Evolutionary conservation across 1,139 yeast species (phyloP).

Genomic region (Saccharomyces hybrid): DNA sequence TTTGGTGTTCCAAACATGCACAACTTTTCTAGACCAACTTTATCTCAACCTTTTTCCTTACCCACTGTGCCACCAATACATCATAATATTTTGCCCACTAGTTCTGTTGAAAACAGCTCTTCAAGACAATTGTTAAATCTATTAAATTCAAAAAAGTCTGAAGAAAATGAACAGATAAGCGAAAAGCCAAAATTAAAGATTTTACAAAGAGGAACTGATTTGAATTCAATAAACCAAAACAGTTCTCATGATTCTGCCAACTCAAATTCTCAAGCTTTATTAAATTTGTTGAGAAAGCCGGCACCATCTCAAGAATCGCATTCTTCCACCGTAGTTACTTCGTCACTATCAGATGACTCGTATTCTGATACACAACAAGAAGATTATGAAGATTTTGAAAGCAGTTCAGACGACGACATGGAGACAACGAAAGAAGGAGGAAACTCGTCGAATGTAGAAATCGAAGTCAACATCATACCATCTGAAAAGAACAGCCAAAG

Average conservation of each 20-base stretch:
- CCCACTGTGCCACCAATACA: slow-evolving; percentile 23
- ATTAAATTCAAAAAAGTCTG: slow-evolving; percentile 7
- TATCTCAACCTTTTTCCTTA: slow-evolving; percentile 12
- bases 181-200: slow-evolving; percentile 28
- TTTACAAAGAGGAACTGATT: slow-evolving; percentile 32
- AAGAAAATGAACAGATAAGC: slow-evolving; percentile 1
- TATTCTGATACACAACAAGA: slow-evolving; percentile 7
- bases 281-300: slow-evolving; percentile 4
- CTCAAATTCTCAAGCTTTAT: slow-evolving; percentile 1
- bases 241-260: not conserved
- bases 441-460: not conserved
- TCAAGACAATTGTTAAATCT: slow-evolving; percentile 33
- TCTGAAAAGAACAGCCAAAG: not conserved
- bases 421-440: slow-evolving; percentile 3
- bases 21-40: slow-evolving; percentile 39
- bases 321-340: slow-evolving; percentile 11
- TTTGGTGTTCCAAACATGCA: slow-evolving; percentile 39
- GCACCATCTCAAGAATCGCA: slow-evolving; percentile 8
- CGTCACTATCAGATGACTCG: slow-evolving; percentile 12
- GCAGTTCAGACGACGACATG: slow-evolving; percentile 15
- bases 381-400: slow-evolving; percentile 21
- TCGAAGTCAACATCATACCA: not conserved
- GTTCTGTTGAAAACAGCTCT: slow-evolving; percentile 27
- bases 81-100: slow-evolving; percentile 16
- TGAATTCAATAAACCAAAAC: slow-evolving; percentile 5